Percentiles rank a stretch among this genome's conserved stretches.
phyloP scores from a whole-genome alignment of 169 alveolate genomes.

The Eimeria sp. region DNA sequence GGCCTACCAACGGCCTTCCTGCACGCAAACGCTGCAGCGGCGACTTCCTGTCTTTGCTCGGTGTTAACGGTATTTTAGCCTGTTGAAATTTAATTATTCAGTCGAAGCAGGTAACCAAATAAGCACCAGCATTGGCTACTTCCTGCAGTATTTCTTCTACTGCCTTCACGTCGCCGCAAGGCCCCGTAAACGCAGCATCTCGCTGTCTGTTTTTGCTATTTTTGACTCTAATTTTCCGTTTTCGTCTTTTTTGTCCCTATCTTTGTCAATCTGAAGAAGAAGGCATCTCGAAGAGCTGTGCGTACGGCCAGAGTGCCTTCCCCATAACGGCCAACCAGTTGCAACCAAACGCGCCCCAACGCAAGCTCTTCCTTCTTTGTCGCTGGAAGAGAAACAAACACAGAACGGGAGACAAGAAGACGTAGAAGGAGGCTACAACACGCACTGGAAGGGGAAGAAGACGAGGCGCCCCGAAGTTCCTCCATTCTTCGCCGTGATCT shows the following conservation, averaged over 20 bases:
- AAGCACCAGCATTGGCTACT: background rate
- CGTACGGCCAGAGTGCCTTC: background rate
- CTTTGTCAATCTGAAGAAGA: background rate
- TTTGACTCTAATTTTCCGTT: background rate
- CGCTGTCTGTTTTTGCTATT: background rate
- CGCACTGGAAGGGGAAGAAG: background rate
- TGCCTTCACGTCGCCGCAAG: background rate
- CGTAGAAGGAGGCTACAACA: background rate
- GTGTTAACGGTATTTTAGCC: background rate
- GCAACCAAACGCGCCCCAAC: background rate
- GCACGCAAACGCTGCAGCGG: background rate
- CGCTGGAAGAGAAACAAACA: background rate
- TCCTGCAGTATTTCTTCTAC: background rate
- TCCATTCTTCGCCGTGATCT: background rate
- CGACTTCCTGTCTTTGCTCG: background rate
- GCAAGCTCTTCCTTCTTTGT: background rate
- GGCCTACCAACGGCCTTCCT: slow-evolving; percentile 17
- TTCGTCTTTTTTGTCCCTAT: background rate
- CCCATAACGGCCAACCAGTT: background rate
- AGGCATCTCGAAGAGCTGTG: background rate
- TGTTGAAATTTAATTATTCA: background rate
- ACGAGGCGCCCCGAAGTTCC: background rate
- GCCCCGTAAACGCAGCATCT: background rate
- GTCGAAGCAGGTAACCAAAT: background rate
- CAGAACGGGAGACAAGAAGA: background rate